Percentiles rank a stretch among this genome's conserved stretches.
phyloP scores from a whole-genome alignment of 139 green algal species.

The Ulvella scutata region DNA sequence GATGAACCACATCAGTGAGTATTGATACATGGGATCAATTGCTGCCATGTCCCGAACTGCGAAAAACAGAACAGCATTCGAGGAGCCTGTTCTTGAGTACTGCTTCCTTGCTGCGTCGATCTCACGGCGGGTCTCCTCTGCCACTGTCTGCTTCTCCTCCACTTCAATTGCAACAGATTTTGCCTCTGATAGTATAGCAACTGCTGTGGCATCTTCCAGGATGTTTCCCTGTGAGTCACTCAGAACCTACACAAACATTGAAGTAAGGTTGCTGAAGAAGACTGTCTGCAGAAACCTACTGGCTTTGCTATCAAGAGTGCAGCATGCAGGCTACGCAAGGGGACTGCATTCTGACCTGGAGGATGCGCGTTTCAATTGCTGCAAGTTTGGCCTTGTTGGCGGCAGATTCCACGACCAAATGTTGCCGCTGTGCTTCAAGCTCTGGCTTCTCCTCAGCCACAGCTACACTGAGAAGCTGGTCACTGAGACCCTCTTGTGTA shows the following conservation, averaged over 20 bases:
- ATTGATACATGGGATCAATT: conserved; percentile 42
- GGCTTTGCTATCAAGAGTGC: conserved; percentile 18
- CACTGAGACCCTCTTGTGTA: conserved; percentile 43
- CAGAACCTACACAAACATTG: neutral
- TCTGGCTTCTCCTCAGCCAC: conserved; percentile 52
- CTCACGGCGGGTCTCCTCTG: conserved; percentile 30
- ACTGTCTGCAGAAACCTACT: conserved; percentile 15
- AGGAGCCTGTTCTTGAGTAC: conserved; percentile 35
- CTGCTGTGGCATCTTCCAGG: conserved; percentile 43
- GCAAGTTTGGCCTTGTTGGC: conserved; percentile 44
- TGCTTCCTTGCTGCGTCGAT: conserved; percentile 35
- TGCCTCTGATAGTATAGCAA: conserved; percentile 29
- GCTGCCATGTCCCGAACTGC: conserved; percentile 36
- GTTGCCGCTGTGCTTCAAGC: conserved; percentile 44
- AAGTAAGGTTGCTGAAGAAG: too few species aligned
- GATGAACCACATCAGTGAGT: conserved; percentile 40
- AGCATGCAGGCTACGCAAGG: too few species aligned
- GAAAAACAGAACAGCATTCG: conserved; percentile 53
- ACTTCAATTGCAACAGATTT: conserved; percentile 45
- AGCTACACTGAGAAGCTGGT: conserved; percentile 55
- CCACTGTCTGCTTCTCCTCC: conserved; percentile 42
- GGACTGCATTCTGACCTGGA: too few species aligned
- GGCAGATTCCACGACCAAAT: conserved; percentile 30
- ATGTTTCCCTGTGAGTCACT: conserved; percentile 35
- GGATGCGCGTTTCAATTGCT: conserved; percentile 46